phyloP scores from a whole-genome alignment of 768 basidiomycete species.

The Pisolithus sp. region DNA sequence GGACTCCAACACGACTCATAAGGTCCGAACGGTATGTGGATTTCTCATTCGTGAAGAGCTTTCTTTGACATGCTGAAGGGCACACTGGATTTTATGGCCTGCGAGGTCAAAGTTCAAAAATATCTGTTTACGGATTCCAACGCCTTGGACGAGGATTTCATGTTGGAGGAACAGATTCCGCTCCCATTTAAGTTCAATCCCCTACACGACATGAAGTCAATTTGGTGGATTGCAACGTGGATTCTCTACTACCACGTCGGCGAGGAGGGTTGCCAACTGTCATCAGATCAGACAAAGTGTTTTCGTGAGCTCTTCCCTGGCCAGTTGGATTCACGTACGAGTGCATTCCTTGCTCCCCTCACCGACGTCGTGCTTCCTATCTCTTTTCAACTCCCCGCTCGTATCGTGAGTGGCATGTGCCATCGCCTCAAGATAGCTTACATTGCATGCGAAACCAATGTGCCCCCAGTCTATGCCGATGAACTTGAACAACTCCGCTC shows the following conservation, averaged over 20 bases:
- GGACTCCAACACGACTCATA: background rate
- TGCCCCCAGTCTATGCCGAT: background rate
- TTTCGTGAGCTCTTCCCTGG: background rate
- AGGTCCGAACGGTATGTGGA: background rate
- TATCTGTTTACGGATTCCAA: background rate
- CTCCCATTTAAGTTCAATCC: background rate
- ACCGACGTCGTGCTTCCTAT: background rate
- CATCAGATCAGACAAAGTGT: background rate
- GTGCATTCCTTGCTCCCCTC: too few species aligned
- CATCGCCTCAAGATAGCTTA: background rate
- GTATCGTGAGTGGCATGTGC: background rate
- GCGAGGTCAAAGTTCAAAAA: background rate
- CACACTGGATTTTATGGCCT: background rate
- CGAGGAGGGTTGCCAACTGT: too few species aligned
- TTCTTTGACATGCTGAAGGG: background rate
- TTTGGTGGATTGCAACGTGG: background rate
- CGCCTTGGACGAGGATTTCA: too few species aligned
- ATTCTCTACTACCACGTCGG: background rate
- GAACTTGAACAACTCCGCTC: too few species aligned
- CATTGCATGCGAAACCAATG: background rate
- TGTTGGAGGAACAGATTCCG: too few species aligned
- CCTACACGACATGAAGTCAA: background rate
- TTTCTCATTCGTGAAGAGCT: background rate
- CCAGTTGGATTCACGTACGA: too few species aligned
- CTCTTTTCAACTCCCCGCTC: background rate